Base-by-base conservation (phyloP, 2,329 filamentous ascomycete genomes). In the Colletotrichum limetticola region DNA sequence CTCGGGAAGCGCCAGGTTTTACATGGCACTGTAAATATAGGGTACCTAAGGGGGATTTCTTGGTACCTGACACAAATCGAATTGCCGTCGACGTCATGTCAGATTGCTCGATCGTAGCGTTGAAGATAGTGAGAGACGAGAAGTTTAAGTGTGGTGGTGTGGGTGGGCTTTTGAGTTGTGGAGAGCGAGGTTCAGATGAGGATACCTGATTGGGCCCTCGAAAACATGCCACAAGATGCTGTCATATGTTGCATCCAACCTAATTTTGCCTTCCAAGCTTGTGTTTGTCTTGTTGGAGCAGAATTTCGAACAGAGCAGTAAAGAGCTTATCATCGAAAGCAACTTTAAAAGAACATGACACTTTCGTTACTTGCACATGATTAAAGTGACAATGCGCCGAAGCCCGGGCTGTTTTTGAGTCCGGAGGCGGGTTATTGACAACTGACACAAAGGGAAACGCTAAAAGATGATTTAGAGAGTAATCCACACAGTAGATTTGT, bases 21-120 rank as follows among this genome's bases (percentile, higher is more conserved):
- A 94, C 89, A 76, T 89, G 90, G 79, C 93, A 93, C 30, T 88
- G 85, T 37, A 94, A 82, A 66, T 91, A 88, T 22, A 94, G 80
- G 2, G 82, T 85, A 28, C 82, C 84, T 4, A 82, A 72, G 32
- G 82, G 77, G 0, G 85, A 83, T 71, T 87, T 89, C 63, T 85
- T 86, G 61, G 86, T 81, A 4, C 84, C 83, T 4, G 85, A 82
- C 58, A 89, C 83, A 76, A 87, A 89, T 59, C 84, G 83, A 62
- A 88, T 83, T 59, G 85, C 79, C 24, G 61, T n/a, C 2, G 70
- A 26, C 1, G 70, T 30, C 73, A 74, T n/a, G 16, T 12, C 28
- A 16, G 26, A 7, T 26, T 14, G 28, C 16, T 55, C 11, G 11
- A n/a, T 26, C n/a, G 70, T 37, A 11, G 14, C 4, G 19, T 1